Base-by-base conservation (phyloP, 208 protist species). In the Acanthamoeba polyphaga region DNA sequence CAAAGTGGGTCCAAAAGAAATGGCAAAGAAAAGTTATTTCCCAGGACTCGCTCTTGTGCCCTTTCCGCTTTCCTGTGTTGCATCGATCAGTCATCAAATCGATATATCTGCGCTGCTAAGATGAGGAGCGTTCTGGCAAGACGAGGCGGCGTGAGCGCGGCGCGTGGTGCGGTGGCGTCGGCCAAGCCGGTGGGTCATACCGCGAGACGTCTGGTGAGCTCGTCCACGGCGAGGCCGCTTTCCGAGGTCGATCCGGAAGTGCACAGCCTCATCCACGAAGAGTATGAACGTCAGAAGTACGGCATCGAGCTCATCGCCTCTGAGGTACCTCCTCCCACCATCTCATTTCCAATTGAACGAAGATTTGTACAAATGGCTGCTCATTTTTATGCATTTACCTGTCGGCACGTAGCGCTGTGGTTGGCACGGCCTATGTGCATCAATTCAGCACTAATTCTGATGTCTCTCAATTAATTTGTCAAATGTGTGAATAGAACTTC, bases 221-320 rank as follows among this genome's bases (percentile, higher is more conserved):
- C 46, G 12, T 15, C 46, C 29, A 76, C 80, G 22, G 46, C 90
- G 29, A 78, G 29, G 66, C n/a, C 95, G 84, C 95, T 99, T 5
- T 66, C 94, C 53, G 95, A 98, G 53, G 70, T 87, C 72, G 98
- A 99, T 95, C 96, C 97, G 22, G 98, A 98, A 55, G 78, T 99
- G 4, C 97, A 95, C 80, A 78, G 95, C 17, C 90, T 99, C 60
- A 93, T 98, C 5, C 60, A 98, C 53, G 76, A 96, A 58, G 98
- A 99, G 89, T 97, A 98, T 46, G 80, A 98, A n/a, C 93, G 98
- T 29, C 98, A 99, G 95, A 96, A 72, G 10, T 43, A 96, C 34
- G 98, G 98, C 49, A 85, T 99, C 13, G 98, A 99, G 94, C 95
- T 99, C 27, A 99, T 99, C 96, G 98, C 98, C n/a, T 98, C 97